These are phyloP conservation scores for Scedosporium dehoogii DNA, from an alignment of 2,329 filamentous ascomycete genomes.

Conservation along the genomic window DNA sequence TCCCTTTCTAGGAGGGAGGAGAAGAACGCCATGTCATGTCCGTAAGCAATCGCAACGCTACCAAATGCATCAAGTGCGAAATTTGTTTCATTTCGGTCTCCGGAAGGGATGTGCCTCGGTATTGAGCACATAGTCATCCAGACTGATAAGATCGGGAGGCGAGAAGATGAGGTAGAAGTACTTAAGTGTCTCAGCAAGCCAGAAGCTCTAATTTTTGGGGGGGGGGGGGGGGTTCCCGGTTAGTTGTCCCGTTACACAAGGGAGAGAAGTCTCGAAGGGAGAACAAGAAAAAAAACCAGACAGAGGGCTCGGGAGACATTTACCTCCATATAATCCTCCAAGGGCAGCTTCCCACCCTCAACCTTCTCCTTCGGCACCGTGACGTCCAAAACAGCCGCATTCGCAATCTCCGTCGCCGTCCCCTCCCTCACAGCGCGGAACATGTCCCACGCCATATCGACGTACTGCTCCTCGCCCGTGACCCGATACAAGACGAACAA, in stretches of 20 bases:
- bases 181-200: conserved; percentile 64
- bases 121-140: conserved; percentile 58
- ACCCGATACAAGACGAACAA: conserved; percentile 70
- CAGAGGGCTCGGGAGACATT: not conserved
- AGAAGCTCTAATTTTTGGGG: conserved; percentile 51
- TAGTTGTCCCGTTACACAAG: not conserved
- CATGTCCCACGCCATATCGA: conserved; percentile 66
- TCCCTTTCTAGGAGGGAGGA: not conserved
- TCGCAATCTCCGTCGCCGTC: conserved; percentile 52
- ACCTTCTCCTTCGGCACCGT: not conserved
- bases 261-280: not conserved
- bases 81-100: conserved; percentile 24
- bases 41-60: not conserved
- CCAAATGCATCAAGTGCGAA: not conserved
- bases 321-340: conserved; percentile 7
- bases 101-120: conserved; percentile 40
- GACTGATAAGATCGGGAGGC: conserved; percentile 47
- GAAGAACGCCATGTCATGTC: not conserved
- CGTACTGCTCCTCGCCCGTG: conserved; percentile 56
- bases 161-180: conserved; percentile 67
- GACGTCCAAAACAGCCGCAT: conserved; percentile 58
- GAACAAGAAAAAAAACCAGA: not conserved
- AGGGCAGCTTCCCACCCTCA: not conserved
- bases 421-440: conserved; percentile 52
- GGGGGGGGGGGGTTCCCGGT: not conserved